Base-by-base conservation (phyloP, 176 grass and related monocot species). In the Dactylis glomerata region DNA sequence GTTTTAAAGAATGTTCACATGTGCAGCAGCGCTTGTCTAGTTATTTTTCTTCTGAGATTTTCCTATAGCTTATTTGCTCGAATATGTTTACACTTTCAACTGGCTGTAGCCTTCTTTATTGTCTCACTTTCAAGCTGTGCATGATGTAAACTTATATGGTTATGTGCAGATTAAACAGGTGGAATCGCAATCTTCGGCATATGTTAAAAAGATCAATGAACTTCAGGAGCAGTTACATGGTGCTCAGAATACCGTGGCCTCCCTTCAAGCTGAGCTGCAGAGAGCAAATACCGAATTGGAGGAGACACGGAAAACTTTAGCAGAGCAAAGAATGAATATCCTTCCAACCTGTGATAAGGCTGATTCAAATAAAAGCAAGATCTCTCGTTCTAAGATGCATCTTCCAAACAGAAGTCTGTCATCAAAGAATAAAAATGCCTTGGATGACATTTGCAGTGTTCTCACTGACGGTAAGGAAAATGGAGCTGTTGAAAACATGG, bases 161-260 rank as follows among this genome's bases (percentile, higher is more conserved):
- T 45, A 12, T 88, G 61, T 90, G 31, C 87, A 98, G 96, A 89
- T 96, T 64, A 90, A 90, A 85, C 81, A 91, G 65, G 83, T 79
- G 75, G 93, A 91, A 82, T 81, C 81, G 2, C 86, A 73, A 86
- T 87, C 90, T 27, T 58, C 71, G 40, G 81, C 52, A 28, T 84
- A 94, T 78, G 90, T 88, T 61, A 86, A 77, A 85, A 95, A 70
- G 83, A 91, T 94, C 79, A 92, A 77, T 80, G 86, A 94, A 84
- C 96, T 94, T 49, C 85, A 99, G 83, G 90, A 84, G 10, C 85
- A 88, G 58, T 81, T 99, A n/a, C 34, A 78, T 64, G 80, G 84
- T 82, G 78, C 89, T 62, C 64, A 89, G 62, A 81, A 71, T 70
- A 80, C 83, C 63, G 90, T 92, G 46, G 61, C 58, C 17, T 83